A percentile compares a stretch with the other conserved stretches of the same genome.
These are phyloP conservation scores for Parafenestella ontariensis DNA, from an alignment of 2,329 filamentous ascomycete species.

Conservation along the genomic window DNA sequence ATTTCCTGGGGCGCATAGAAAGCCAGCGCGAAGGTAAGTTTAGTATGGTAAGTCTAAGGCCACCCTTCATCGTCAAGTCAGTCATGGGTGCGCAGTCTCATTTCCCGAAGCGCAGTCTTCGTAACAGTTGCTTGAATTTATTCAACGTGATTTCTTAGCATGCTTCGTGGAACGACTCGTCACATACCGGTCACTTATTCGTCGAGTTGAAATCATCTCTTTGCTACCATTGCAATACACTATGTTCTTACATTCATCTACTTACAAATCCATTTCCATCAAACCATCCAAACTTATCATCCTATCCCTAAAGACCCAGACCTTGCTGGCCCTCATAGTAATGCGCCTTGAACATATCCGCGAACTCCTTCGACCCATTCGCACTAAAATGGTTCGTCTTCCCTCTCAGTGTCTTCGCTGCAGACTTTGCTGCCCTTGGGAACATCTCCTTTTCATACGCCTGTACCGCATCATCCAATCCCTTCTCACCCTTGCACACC, in stretches of 20 bases:
- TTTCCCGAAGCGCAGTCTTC: not conserved
- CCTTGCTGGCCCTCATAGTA: conserved; percentile 6
- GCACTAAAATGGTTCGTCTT: conserved; percentile 32
- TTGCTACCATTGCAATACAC: not conserved
- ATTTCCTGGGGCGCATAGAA: not conserved
- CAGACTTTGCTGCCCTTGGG: conserved; percentile 24
- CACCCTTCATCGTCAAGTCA: not conserved
- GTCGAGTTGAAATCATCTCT: not conserved
- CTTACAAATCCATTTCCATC: not conserved
- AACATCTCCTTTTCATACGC: conserved; percentile 39
- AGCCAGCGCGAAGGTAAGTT: not conserved
- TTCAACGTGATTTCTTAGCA: too few relatives aligned
- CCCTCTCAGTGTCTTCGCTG: conserved; percentile 25
- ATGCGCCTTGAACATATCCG: conserved; percentile 28
- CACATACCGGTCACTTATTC: not conserved
- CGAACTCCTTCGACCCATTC: conserved; percentile 26
- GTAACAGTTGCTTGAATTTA: not conserved
- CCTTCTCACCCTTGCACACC: conserved; percentile 25
- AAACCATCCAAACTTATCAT: not conserved
- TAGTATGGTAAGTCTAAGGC: not conserved
- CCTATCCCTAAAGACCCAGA: not conserved
- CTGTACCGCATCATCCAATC: conserved; percentile 22
- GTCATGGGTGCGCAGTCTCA: not conserved
- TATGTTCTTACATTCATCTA: not conserved
- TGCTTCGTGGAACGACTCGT: too few relatives aligned